A percentile compares a stretch with the other conserved stretches of the same genome.
These are phyloP conservation scores for Globisporangium spiculum DNA, from an alignment of 352 stramenopile genomes.

Conservation along the genomic window DNA sequence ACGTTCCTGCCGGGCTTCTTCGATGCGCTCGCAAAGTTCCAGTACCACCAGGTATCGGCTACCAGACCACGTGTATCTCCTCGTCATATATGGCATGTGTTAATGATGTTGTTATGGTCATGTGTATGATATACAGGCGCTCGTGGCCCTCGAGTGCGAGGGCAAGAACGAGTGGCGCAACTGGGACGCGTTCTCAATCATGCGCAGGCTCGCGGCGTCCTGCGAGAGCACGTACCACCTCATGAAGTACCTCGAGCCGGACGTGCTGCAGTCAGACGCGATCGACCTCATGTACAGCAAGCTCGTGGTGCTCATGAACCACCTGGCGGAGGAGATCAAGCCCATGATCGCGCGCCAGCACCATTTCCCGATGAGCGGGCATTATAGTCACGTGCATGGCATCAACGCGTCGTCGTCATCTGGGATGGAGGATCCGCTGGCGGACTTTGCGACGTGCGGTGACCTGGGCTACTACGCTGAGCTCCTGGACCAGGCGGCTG, in stretches of 20 bases:
- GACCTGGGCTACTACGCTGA: slow-evolving; percentile 76
- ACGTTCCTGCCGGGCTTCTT: slow-evolving; percentile 58
- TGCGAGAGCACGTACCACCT: slow-evolving; percentile 73
- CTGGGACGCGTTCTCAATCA: slow-evolving; percentile 50
- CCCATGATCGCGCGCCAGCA: slow-evolving; percentile 30
- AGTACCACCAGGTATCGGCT: slow-evolving; percentile 47
- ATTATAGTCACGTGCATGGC: not conserved
- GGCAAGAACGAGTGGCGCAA: slow-evolving; percentile 42
- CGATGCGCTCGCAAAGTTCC: slow-evolving; percentile 55
- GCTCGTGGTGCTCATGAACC: slow-evolving; percentile 53
- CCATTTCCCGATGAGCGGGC: slow-evolving; percentile 26
- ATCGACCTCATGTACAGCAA: slow-evolving; percentile 68
- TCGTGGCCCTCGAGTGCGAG: slow-evolving; percentile 39
- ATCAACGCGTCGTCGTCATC: not conserved
- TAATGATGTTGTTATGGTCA: not conserved
- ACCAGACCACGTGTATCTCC: not conserved
- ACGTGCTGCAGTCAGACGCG: slow-evolving; percentile 45
- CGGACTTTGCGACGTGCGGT: slow-evolving; percentile 40
- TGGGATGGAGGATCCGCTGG: slow-evolving; percentile 15
- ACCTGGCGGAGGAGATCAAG: slow-evolving; percentile 53
- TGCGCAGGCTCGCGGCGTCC: slow-evolving; percentile 54
- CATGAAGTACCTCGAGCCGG: slow-evolving; percentile 66
- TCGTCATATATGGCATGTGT: not conserved
- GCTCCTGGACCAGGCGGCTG: slow-evolving; percentile 64
- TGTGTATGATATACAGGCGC: slow-evolving; percentile 21